Base-by-base conservation (phyloP, 805 yeast species). In the Torulaspora indica region DNA sequence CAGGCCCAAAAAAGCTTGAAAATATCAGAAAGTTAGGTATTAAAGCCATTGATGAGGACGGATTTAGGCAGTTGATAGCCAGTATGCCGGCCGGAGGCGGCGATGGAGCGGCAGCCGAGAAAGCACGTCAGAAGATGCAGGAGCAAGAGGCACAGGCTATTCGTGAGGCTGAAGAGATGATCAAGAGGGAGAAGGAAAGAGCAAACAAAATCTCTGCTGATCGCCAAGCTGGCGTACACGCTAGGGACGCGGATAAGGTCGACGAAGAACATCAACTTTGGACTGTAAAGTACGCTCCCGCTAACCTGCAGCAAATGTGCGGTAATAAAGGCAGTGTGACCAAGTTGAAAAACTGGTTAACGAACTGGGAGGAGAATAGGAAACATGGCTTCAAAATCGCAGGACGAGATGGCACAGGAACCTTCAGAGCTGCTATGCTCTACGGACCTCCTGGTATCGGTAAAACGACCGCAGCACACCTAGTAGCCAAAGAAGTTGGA, bases 21-120 rank as follows among this genome's bases (percentile, higher is more conserved):
- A 86, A 82, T 57, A 91, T 95, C 52, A 82, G 78, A 55, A 77
- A 79, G 41, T 70, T 81, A 51, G 75, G 77, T 6, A 78, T 87
- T 43, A 90, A 90, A 64, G 88, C 95, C 32, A 82, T 91, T 47
- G 81, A 79, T 56, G 95, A 93, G 64, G 85, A 77, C 8, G 98
- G 98, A 0, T 89, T 93, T 54, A 66, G 85, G 32, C 79, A 81
- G 51, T 70, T 93, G 51, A 72, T 93, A 36, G 56, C 71, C 17
- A 76, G 79, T 5, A 85, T 91, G 93, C 98, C 98, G 0, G 82
- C 81, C 2, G 89, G 83, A 51, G 98, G 98, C 22, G 98, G 98
- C 0, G 77, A 76, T 35, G 86, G 95, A n/a, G 84, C 68, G 12
- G 78, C 71, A 3, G 98, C 97, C 0, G 76, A 75, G 46, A 79